Conservation (phyloP, 192 early-diverging fungal species). For the Neocallimastix lanati region DNA sequence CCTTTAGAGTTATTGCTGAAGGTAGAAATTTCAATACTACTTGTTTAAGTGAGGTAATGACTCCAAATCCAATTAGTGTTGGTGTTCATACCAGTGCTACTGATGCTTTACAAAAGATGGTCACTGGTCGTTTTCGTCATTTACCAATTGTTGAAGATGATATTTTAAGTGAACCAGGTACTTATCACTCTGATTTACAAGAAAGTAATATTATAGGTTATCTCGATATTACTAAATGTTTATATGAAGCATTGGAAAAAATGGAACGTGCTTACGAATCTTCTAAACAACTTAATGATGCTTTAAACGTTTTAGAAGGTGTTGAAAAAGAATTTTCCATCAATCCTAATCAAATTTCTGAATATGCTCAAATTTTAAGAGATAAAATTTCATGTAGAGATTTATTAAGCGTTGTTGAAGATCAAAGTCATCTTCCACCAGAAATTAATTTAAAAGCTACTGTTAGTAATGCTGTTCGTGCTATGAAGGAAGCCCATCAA, state of each 20-base stretch:
- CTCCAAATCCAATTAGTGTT: conserved; percentile 75
- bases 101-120: conserved; percentile 67
- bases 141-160: conserved; percentile 65
- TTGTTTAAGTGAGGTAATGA: conserved; percentile 66
- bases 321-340: conserved; percentile 1
- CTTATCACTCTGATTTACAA: not conserved
- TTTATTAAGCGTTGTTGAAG: conserved; percentile 3
- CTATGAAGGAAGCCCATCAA: conserved; percentile 53
- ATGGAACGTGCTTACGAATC: conserved; percentile 70
- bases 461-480: conserved; percentile 52
- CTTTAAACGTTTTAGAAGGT: conserved; percentile 59
- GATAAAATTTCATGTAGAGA: not conserved
- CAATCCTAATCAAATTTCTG: not conserved
- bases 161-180: not conserved
- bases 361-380: not conserved
- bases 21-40: conserved; percentile 21
- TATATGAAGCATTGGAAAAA: conserved; percentile 67
- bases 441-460: conserved; percentile 5
- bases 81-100: conserved; percentile 51
- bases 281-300: conserved; percentile 60
- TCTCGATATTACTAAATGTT: conserved; percentile 69
- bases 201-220: conserved; percentile 69
- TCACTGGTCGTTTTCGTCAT: conserved; percentile 64
- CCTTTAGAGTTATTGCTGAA: conserved; percentile 82
- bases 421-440: conserved; percentile 1